phyloP scores from a whole-genome alignment of 768 basidiomycete species.

The Xerocomus potaroensis region DNA sequence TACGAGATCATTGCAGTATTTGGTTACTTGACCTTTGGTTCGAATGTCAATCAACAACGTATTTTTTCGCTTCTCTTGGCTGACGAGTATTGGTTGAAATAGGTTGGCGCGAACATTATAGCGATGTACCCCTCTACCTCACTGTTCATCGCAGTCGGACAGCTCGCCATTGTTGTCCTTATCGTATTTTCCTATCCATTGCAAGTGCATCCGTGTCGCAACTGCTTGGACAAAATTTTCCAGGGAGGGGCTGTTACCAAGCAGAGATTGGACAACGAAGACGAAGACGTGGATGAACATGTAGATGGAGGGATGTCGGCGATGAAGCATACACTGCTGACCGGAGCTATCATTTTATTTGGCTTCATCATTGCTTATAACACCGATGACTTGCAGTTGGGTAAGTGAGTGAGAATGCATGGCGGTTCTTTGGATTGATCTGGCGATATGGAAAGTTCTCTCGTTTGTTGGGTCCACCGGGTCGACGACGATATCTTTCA shows the following conservation, averaged over 20 bases:
- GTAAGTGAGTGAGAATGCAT: constrained; percentile 37
- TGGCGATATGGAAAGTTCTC: constrained; percentile 53
- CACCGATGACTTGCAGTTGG: constrained; percentile 72
- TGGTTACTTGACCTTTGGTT: constrained; percentile 93
- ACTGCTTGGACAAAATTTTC: constrained; percentile 90
- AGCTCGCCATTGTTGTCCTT: constrained; percentile 86
- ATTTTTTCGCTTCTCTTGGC: background rate
- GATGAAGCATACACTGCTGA: constrained; percentile 66
- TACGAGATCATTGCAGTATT: constrained; percentile 89
- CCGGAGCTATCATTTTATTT: constrained; percentile 55
- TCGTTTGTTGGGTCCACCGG: constrained; percentile 97
- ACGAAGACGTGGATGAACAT: constrained; percentile 53
- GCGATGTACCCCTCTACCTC: constrained; percentile 93
- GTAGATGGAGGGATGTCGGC: constrained; percentile 57
- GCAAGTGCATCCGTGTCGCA: constrained; percentile 91
- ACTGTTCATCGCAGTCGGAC: constrained; percentile 87
- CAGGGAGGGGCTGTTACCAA: constrained; percentile 38
- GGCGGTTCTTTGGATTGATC: constrained; percentile 10
- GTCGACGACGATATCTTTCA: constrained; percentile 95
- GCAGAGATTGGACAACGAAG: constrained; percentile 41
- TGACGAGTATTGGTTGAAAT: constrained; percentile 3
- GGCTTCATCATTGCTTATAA: constrained; percentile 76
- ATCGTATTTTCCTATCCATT: constrained; percentile 93
- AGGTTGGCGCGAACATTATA: constrained; percentile 91
- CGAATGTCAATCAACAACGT: constrained; percentile 48